These are phyloP conservation scores for Dendrobium huoshanense DNA, from an alignment of 106 monocot species.

Conservation along the genomic window DNA sequence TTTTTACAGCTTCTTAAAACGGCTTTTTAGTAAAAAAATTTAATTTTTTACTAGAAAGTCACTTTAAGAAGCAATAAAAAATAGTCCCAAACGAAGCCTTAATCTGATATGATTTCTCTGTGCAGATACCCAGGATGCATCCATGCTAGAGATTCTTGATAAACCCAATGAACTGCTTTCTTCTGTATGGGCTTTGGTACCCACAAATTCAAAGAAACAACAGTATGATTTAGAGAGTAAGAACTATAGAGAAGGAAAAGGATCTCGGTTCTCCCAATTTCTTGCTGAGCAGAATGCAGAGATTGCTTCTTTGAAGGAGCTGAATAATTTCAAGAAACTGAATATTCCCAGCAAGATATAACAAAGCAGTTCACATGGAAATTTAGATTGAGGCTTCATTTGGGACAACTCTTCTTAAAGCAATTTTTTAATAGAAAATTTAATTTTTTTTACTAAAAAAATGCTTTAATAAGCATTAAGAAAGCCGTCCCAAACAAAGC, in stretches of 20 bases:
- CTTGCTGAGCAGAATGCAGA: constrained; percentile 43
- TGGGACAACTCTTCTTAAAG: too few relatives aligned
- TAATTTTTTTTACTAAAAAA: too few relatives aligned
- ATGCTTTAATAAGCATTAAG: too few relatives aligned
- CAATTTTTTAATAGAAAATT: too few relatives aligned
- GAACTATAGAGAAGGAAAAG: constrained; percentile 36
- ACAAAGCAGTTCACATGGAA: not conserved
- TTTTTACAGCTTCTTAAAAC: too few relatives aligned
- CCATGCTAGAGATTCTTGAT: constrained; percentile 44
- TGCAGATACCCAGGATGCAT: constrained; percentile 40
- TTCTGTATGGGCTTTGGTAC: constrained; percentile 73
- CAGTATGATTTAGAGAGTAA: constrained; percentile 18
- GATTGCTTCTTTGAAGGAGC: constrained; percentile 12
- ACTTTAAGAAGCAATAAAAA: too few relatives aligned
- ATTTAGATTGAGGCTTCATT: too few relatives aligned
- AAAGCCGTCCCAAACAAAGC: too few relatives aligned
- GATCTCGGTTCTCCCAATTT: constrained; percentile 66
- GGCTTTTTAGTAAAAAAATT: too few relatives aligned
- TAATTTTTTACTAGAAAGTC: too few relatives aligned
- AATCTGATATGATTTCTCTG: not conserved
- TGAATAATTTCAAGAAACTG: constrained; percentile 8
- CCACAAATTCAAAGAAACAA: constrained; percentile 20
- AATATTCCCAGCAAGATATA: constrained; percentile 43
- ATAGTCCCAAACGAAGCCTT: not conserved
- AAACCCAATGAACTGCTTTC: constrained; percentile 58